These are phyloP conservation scores for Aspergillus tanneri DNA, from an alignment of 2,329 filamentous ascomycete genomes.

Conservation along the genomic window DNA sequence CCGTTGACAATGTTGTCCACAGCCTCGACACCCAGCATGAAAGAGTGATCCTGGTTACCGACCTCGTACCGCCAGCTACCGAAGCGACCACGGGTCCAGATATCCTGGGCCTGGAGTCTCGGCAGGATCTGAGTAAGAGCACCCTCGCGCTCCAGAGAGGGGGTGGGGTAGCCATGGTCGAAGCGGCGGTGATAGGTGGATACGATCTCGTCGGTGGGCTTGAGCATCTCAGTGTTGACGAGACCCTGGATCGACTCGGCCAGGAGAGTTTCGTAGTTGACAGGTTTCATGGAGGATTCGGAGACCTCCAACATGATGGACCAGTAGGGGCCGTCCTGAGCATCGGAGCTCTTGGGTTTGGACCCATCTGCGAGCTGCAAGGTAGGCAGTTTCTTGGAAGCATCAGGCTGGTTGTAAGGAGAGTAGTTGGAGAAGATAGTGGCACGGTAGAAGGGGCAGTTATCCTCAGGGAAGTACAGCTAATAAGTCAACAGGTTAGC, in stretches of 20 bases:
- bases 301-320: slow-evolving; percentile 99
- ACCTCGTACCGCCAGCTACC: slow-evolving; percentile 98
- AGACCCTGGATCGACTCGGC: slow-evolving; percentile 92
- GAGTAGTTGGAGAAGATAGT: slow-evolving; percentile 99
- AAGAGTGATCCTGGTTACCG: slow-evolving; percentile 95
- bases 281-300: slow-evolving; percentile 91
- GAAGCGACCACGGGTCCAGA: slow-evolving; percentile 94
- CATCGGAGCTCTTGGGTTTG: slow-evolving; percentile 68
- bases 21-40: slow-evolving; percentile 95
- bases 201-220: slow-evolving; percentile 87
- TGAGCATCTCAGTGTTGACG: slow-evolving; percentile 96
- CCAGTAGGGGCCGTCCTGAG: slow-evolving; percentile 94
- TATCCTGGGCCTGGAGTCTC: slow-evolving; percentile 85
- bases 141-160: slow-evolving; percentile 89
- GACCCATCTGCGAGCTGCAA: slow-evolving; percentile 81
- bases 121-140: slow-evolving; percentile 90
- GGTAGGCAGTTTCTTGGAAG: slow-evolving; percentile 80
- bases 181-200: slow-evolving; percentile 98
- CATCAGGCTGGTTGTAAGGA: slow-evolving; percentile 90
- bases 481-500: slow-evolving; percentile 29
- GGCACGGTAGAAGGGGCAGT: slow-evolving; percentile 98
- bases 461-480: slow-evolving; percentile 98
- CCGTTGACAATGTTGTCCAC: slow-evolving; percentile 87
- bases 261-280: slow-evolving; percentile 80
- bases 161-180: slow-evolving; percentile 97